Evolutionary conservation across 192 early-diverging fungal genomes (phyloP).

Genomic region (Coemansia sp.): DNA sequence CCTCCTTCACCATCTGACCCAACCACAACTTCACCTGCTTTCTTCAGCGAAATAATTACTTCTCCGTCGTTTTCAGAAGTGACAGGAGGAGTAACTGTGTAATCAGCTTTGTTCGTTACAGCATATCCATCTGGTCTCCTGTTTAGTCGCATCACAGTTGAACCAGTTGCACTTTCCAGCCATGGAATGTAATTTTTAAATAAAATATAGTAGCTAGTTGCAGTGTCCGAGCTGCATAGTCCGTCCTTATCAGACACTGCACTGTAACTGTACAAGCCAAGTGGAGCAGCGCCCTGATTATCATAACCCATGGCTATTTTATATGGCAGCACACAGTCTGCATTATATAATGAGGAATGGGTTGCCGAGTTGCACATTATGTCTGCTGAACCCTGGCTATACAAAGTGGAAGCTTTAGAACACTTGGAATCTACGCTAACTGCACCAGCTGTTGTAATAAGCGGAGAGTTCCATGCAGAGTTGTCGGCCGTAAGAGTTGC

Average conservation of each 20-base stretch:
- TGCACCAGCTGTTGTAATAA: not conserved
- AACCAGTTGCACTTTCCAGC: not conserved
- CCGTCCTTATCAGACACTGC: not conserved
- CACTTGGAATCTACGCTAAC: not conserved
- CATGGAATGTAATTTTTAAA: slow-evolving; percentile 18
- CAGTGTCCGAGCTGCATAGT: slow-evolving; percentile 1
- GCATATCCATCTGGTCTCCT: not conserved
- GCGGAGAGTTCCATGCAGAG: slow-evolving; percentile 5
- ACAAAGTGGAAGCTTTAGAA: slow-evolving; percentile 5
- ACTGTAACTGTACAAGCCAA: slow-evolving; percentile 15
- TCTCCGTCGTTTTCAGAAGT: not conserved
- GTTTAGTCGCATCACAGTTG: not conserved
- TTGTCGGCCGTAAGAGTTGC: not conserved
- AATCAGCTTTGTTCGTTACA: slow-evolving; percentile 4
- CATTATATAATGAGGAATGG: slow-evolving; percentile 3
- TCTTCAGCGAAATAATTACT: not conserved
- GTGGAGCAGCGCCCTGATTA: not conserved
- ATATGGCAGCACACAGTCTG: slow-evolving; percentile 5
- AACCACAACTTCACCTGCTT: not conserved
- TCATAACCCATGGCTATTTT: slow-evolving; percentile 11
- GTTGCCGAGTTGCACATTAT: not conserved
- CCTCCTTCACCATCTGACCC: not conserved
- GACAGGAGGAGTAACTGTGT: not conserved
- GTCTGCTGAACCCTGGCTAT: not conserved
- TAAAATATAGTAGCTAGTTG: slow-evolving; percentile 2